Percentiles rank a stretch among this genome's conserved stretches.
phyloP scores from a whole-genome alignment of 176 grass and related monocot genomes.

The Aegilops longissima region DNA sequence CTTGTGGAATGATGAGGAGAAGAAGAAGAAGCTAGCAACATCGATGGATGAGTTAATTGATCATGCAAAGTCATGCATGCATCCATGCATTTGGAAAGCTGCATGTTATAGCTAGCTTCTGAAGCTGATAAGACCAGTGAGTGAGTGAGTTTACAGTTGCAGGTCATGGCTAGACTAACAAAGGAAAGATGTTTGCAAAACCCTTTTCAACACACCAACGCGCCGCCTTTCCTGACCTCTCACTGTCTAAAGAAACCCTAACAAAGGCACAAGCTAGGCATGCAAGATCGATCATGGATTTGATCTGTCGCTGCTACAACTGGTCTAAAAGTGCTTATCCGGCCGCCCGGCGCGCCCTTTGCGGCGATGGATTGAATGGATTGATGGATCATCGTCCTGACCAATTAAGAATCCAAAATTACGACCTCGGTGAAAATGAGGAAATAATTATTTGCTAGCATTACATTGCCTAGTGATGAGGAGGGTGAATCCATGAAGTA shows the following conservation, averaged over 20 bases:
- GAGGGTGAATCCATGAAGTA: not conserved
- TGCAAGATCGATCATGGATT: not conserved
- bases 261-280: not conserved
- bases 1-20: slow-evolving; percentile 7
- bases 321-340: not conserved
- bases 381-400: not conserved
- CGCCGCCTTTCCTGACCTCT: slow-evolving; percentile 15
- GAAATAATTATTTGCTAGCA: not conserved
- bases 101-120: not conserved
- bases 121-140: slow-evolving; percentile 35
- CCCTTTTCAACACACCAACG: slow-evolving; percentile 15
- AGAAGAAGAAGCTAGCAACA: not conserved
- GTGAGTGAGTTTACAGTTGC: slow-evolving; percentile 8
- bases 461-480: not conserved
- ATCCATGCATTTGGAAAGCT: slow-evolving; percentile 34
- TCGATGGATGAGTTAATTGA: not conserved
- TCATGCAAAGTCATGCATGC: slow-evolving; percentile 8
- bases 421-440: not conserved
- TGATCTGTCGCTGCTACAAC: not conserved
- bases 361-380: not conserved
- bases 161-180: not conserved
- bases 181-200: slow-evolving; percentile 37
- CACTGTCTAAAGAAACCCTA: slow-evolving; percentile 41
- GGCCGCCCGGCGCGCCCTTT: not conserved
- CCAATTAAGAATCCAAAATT: not conserved